Percentiles rank a stretch among this genome's conserved stretches.
Evolutionary conservation across 345 rosid genomes (phyloP).

Genomic region (Brassica carinata): DNA sequence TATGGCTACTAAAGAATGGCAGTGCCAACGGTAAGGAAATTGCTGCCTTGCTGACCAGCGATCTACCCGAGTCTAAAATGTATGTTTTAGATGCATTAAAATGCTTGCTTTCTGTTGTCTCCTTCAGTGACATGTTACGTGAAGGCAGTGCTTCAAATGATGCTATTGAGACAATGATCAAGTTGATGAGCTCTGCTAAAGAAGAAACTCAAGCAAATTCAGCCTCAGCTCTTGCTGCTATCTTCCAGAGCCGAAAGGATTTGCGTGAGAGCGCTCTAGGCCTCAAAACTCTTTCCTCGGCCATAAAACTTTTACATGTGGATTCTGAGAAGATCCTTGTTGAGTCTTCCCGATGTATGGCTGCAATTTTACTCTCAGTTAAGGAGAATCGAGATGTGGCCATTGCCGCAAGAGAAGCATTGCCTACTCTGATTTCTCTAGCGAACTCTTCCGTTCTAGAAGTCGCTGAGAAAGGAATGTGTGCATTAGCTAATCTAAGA

Average conservation of each 20-base stretch:
- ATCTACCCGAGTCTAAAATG: conserved; percentile 92
- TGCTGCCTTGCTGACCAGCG: conserved; percentile 92
- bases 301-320: conserved; percentile 71
- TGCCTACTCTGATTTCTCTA: conserved; percentile 63
- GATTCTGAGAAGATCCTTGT: conserved; percentile 78
- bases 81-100: conserved; percentile 91
- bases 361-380: conserved; percentile 87
- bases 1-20: conserved; percentile 98
- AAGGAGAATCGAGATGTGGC: conserved; percentile 94
- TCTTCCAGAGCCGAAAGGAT: conserved; percentile 79
- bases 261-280: conserved; percentile 90
- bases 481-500: conserved; percentile 79
- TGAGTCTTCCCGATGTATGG: conserved; percentile 77
- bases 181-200: conserved; percentile 73
- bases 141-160: conserved; percentile 99
- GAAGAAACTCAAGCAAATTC: conserved; percentile 98
- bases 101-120: conserved; percentile 91
- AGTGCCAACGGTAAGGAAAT: conserved; percentile 96
- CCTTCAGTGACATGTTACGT: conserved; percentile 71
- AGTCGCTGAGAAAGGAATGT: conserved; percentile 91
- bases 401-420: conserved; percentile 73
- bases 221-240: conserved; percentile 90
- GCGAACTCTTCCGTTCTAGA: conserved; percentile 76
- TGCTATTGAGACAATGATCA: conserved; percentile 95
- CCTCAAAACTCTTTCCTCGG: conserved; percentile 68